Base-by-base conservation (phyloP, 257 asterid genomes). In the Rehmannia glutinosa region DNA sequence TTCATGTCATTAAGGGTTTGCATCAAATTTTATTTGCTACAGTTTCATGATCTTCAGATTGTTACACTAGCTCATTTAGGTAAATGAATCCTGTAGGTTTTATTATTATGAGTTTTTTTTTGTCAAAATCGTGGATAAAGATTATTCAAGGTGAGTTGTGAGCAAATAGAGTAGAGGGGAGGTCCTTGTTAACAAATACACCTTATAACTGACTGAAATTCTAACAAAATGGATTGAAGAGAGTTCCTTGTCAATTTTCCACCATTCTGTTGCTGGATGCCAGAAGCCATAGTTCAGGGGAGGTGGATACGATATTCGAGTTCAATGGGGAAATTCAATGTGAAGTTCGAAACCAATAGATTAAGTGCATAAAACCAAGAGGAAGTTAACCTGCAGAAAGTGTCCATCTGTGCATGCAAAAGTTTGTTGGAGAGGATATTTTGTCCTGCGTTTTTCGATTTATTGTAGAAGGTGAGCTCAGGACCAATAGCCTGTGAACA, bases 351-450 rank as follows among this genome's bases (percentile, higher is more conserved):
- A 65, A 30, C 11, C 16, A 57, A 33, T 15, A 69, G 53, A 39
- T 2, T 39, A 45, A 43, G 50, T 67, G 24, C 39, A 72, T 17
- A 54, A 49, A 3, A 36, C 17, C 19, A 23, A 68, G 55, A 66
- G 71, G 65, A 74, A 69, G 66, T 53, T 58, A 13, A 92, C 99
- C 97, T 86, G 92, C 92, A 91, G 76, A 80, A 91, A 35, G 92
- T 94, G 68, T 94, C 97, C 86, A 94, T 83, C 69, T 88, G 91
- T 21, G 90, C 87, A 78, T 91, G 99, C 86, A 94, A 84, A 66
- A 90, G 93, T 75, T 88, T 94, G 86, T 91, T 94, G 7, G 88
- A 79, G 30, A 94, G 88, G 53, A 49, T 56, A 53, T 64, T 74
- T 8, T 90, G 80, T 49, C 80, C 91, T 54, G 86, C 83, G 72